A percentile compares a stretch with the other conserved stretches of the same genome.
Conservation (phyloP, 2,329 filamentous ascomycete species). For the Torrubiellomyces zombiae region DNA sequence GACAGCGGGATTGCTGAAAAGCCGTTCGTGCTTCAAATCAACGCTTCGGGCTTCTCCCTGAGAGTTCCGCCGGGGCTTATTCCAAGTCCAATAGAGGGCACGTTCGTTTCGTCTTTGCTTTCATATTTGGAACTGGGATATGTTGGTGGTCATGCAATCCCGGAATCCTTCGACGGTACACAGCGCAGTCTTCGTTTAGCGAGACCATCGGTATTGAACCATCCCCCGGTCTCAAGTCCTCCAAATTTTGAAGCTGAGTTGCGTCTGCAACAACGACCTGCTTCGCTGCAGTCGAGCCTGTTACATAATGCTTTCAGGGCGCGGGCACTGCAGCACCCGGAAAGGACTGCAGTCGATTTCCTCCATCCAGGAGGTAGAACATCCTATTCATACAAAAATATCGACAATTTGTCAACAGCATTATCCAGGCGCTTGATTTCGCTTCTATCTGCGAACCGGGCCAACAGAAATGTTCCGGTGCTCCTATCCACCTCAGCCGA, state of each 20-base stretch:
- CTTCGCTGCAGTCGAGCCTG: background rate
- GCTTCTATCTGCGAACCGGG: background rate
- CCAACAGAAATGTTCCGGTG: background rate
- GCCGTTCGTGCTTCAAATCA: background rate
- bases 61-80: background rate
- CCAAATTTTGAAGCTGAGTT: slow-evolving; percentile 1
- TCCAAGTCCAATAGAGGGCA: background rate
- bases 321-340: background rate
- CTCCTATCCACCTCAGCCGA: background rate
- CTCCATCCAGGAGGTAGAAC: background rate
- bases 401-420: slow-evolving; percentile 1
- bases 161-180: background rate
- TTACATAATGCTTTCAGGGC: slow-evolving; percentile 1
- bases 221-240: background rate
- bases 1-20: background rate
- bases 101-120: background rate
- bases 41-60: background rate
- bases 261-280: background rate
- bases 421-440: background rate
- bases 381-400: background rate
- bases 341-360: background rate
- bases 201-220: background rate
- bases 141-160: background rate
- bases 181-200: too few species aligned
- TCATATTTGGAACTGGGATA: too few species aligned